Conservation (phyloP, 805 yeast genomes). For the Candida qinlingensis region DNA sequence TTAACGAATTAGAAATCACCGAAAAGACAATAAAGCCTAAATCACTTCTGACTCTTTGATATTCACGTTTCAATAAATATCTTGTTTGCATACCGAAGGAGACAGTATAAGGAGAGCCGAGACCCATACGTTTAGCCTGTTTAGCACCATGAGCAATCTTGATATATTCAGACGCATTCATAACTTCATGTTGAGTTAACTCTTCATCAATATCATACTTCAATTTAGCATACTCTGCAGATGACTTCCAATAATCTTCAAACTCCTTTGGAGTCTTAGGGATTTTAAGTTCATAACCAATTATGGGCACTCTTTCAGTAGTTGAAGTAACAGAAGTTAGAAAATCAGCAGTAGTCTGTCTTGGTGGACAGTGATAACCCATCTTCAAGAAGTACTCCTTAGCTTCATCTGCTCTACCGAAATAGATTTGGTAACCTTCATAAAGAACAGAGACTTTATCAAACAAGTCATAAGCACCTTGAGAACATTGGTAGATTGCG, state of each 20-base stretch:
- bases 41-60: constrained; percentile 45
- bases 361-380: constrained; percentile 52
- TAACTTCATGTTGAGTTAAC: neutral
- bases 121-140: constrained; percentile 43
- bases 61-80: constrained; percentile 40
- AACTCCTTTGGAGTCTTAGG: constrained; percentile 52
- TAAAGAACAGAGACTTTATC: constrained; percentile 49
- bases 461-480: constrained; percentile 48
- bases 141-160: constrained; percentile 43
- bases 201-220: constrained; percentile 37
- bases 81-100: constrained; percentile 48
- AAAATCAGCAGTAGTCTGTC: constrained; percentile 58
- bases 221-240: constrained; percentile 36
- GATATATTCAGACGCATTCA: constrained; percentile 35
- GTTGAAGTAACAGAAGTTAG: constrained; percentile 53
- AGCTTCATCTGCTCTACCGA: constrained; percentile 42
- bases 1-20: constrained; percentile 39
- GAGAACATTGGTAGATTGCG: constrained; percentile 58
- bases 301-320: constrained; percentile 37
- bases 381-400: constrained; percentile 43
- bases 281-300: constrained; percentile 42
- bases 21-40: constrained; percentile 38
- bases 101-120: constrained; percentile 47
- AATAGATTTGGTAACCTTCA: constrained; percentile 53
- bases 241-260: constrained; percentile 42